Evolutionary conservation across 495 filamentous ascomycete genomes (phyloP), one percentile per base, ranked within the genome.

Genomic region (Annulohypoxylon maeteangense): DNA sequence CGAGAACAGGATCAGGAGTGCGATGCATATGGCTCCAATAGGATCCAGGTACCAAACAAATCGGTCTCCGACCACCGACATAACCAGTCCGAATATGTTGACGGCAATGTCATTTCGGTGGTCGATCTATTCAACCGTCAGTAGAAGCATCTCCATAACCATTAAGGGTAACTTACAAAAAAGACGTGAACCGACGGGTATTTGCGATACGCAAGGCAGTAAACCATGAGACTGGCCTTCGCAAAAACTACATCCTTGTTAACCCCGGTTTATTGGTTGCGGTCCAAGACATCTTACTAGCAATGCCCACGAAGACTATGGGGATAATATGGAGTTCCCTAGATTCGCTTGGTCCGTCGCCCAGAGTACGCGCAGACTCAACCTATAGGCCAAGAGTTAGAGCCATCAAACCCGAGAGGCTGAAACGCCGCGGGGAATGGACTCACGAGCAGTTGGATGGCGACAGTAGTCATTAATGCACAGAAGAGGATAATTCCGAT

Each of bases 401-500:
- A 71, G 40, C 40, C 59, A 25, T 56, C 36, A 18, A 54, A 60
- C 47, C 42, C 57, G 34, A 29, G 34, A 38, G 62, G 38, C 58
- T 65, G 62, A 68, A 62, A 63, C 59, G 20, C 29, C 44, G 23
- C 11, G 31, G 32, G 18, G 29, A 56, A 45, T n/a, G 45, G 32
- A 79, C 80, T 77, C 73, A 84, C 78, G 58, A 87, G 81, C 31
- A 88, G 73, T 72, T 87, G 80, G 31, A 87, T 81, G 54, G 86
- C 81, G 16, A 88, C 86, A 0, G 85, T 87, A 23, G 84, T 87
- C 84, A 87, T 86, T 70, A 87, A 72, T 40, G 85, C 84, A 70
- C 85, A 87, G 80, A 88, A 88, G 60, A 87, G 80, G 65, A 88
- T 87, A 62, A 87, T 86, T 4, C 85, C 86, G 47, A 87, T 82